Base-by-base conservation (phyloP, 1,284 basidiomycete genomes). In the Malassezia furfur region DNA sequence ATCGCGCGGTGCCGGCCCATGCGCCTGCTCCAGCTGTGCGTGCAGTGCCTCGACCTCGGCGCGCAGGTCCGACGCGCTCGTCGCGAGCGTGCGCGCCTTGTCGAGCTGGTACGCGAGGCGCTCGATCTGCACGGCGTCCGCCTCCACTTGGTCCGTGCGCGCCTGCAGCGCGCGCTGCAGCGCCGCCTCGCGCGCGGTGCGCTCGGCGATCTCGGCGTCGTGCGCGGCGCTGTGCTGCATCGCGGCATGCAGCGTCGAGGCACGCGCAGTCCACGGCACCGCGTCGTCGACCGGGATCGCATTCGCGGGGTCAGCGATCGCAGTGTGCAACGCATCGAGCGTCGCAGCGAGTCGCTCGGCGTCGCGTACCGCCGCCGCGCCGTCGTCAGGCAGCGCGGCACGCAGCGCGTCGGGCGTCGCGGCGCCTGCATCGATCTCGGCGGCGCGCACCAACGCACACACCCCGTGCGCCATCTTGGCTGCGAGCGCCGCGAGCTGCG, bases 81-180 rank as follows among this genome's bases (percentile, higher is more conserved):
- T 87, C 1, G 89, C 88, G 63, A 93, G 90, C 71, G 90, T 86
- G 64, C 91, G 89, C 25, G 85, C 84, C 60, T 85, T 81, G 75
- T 96, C 91, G 78, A 93, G 85, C 45, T 90, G 83, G 48, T 89
- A 83, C 71, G 93, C 88, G 81, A 98, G 86, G 8, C 93, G 81
- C 75, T 96, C 89, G 53, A 96, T 87, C 80, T 91, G 96, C 59
- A 96, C 89, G 5, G 79, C 79, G 6, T 84, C 80, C 72, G 98
- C 94, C 76, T 96, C 89, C 48, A 91, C 83, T 35, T 77, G 82
- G 79, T 94, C 88, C 62, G 98, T 93, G 76, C 89, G 84, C 15
- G 55, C 56, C 34, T 65, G 68, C 54, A 96, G 81, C 52, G 82
- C 87, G 28, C 89, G 84, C 30, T 85, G 81, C 54, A 96, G 82